phyloP scores from a whole-genome alignment of 331 rosid genomes.

The Rosa hybrid region DNA sequence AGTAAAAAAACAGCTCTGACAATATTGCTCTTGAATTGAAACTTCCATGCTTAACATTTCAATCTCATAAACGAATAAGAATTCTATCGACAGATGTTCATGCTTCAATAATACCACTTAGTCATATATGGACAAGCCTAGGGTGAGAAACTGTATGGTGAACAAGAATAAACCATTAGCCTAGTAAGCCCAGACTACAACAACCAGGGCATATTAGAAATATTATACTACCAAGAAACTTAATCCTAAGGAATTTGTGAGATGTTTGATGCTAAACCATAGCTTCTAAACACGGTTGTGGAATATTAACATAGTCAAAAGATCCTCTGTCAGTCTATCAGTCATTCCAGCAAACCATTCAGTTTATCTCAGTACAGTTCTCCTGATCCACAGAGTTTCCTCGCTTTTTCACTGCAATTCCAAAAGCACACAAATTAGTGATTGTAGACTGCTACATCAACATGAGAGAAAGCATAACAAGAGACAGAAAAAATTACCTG shows the following conservation, averaged over 20 bases:
- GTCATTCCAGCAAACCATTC: slow-evolving; percentile 22
- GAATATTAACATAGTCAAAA: slow-evolving; percentile 2
- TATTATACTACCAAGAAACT: neutral
- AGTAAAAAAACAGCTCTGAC: neutral
- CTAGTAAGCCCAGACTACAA: slow-evolving; percentile 19
- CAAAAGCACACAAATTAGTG: slow-evolving; percentile 8
- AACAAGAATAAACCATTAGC: slow-evolving; percentile 12
- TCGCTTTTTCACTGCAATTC: slow-evolving; percentile 50
- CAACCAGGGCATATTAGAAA: neutral
- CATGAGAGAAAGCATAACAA: neutral
- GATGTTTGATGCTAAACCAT: neutral
- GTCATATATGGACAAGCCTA: slow-evolving; percentile 13
- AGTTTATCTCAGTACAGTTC: slow-evolving; percentile 28
- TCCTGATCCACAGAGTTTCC: slow-evolving; percentile 34
- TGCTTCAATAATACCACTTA: neutral
- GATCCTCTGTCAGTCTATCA: slow-evolving; percentile 33
- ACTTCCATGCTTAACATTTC: slow-evolving; percentile 6
- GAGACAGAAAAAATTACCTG: slow-evolving; percentile 44
- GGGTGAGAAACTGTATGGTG: neutral
- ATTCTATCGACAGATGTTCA: neutral
- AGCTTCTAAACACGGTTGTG: neutral
- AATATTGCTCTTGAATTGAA: neutral
- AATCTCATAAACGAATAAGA: neutral
- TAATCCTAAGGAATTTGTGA: neutral
- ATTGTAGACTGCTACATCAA: neutral